These are phyloP conservation scores for Pholiota molesta DNA, from an alignment of 768 basidiomycete genomes.

Conservation along the genomic window DNA sequence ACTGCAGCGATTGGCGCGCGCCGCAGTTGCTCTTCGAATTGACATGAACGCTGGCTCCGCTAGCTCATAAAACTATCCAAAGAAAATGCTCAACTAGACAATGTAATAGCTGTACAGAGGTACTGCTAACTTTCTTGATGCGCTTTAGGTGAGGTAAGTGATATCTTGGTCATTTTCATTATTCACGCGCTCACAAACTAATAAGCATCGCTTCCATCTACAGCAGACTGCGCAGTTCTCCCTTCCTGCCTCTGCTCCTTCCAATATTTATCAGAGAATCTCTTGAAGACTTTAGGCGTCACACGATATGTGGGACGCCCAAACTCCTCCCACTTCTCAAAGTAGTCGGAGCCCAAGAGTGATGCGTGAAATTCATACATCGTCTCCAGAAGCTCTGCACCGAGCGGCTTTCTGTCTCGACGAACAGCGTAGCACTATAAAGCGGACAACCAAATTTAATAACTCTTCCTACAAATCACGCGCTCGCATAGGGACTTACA, in stretches of 20 bases:
- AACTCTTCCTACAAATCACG: background rate
- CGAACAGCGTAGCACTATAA: conserved; percentile 2
- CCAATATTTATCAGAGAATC: conserved; percentile 1
- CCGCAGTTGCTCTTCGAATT: too few relatives aligned
- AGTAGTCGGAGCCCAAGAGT: background rate
- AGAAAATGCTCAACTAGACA: too few relatives aligned
- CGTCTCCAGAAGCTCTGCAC: background rate
- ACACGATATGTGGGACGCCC: background rate
- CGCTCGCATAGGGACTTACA: background rate
- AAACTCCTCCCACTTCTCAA: background rate
- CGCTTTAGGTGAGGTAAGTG: too few relatives aligned
- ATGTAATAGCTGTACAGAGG: too few relatives aligned
- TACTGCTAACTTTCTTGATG: too few relatives aligned
- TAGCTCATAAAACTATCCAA: too few relatives aligned
- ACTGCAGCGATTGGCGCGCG: too few relatives aligned
- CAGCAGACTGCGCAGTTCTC: background rate
- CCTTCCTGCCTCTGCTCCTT: background rate
- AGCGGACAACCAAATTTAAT: background rate
- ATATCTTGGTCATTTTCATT: too few relatives aligned
- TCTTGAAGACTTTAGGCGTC: background rate
- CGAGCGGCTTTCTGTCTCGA: background rate
- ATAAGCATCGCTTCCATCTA: background rate
- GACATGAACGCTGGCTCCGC: background rate
- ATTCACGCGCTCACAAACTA: background rate
- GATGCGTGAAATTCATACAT: background rate